Evolutionary conservation across 2,329 filamentous ascomycete genomes (phyloP).

Genomic region (Fusarium armeniacum): DNA sequence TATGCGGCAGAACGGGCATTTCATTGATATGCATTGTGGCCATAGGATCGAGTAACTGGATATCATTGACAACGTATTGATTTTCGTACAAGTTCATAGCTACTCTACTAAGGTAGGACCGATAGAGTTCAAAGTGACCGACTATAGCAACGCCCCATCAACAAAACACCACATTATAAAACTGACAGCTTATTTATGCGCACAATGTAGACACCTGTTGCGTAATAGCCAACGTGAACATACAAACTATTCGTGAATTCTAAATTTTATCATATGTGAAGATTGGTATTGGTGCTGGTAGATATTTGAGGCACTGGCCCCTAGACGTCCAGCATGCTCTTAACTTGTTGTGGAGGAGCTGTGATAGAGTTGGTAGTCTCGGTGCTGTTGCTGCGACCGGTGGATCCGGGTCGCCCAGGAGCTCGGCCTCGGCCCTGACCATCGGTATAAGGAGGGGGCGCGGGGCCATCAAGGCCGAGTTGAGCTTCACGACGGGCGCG

Average conservation of each 20-base stretch:
- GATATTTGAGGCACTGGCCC: not conserved
- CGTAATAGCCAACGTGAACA: constrained; percentile 23
- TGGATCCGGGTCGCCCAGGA: constrained; percentile 50
- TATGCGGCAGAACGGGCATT: too few species aligned
- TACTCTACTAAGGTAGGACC: constrained; percentile 7
- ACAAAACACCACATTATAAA: constrained; percentile 16
- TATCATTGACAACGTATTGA: constrained; percentile 34
- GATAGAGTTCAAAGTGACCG: not conserved
- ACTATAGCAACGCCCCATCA: not conserved
- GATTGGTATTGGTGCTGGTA: not conserved
- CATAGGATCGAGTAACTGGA: not conserved
- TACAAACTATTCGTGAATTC: constrained; percentile 23
- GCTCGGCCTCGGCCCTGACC: constrained; percentile 42
- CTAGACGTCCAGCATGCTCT: constrained; percentile 71
- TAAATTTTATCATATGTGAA: constrained; percentile 2
- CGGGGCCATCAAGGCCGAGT: constrained; percentile 60
- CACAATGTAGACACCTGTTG: constrained; percentile 26
- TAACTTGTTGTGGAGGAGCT: constrained; percentile 66
- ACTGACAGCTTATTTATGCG: constrained; percentile 20
- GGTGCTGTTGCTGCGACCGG: constrained; percentile 61
- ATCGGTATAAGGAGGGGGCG: constrained; percentile 59
- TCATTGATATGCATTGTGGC: not conserved
- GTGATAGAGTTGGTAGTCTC: constrained; percentile 62
- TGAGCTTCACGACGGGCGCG: constrained; percentile 56
- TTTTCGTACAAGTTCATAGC: constrained; percentile 33